phyloP scores from a whole-genome alignment of 345 rosid genomes.

The Garcia nutans region DNA sequence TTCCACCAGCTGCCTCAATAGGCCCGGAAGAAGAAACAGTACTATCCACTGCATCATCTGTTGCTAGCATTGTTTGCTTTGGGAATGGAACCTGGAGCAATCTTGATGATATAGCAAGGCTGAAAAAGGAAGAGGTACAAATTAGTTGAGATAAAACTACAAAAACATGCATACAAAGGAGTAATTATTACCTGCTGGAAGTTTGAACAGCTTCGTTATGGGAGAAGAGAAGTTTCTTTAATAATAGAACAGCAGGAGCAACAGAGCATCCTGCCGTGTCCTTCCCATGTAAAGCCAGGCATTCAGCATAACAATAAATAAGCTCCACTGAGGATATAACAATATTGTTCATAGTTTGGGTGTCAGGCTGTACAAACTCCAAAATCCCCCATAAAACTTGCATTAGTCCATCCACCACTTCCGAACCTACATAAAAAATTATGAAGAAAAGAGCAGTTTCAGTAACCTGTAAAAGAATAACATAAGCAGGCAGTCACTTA shows the following conservation, averaged over 20 bases:
- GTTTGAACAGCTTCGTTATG: slow-evolving; percentile 86
- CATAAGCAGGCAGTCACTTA: background rate
- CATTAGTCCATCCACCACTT: slow-evolving; percentile 90
- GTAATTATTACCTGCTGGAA: slow-evolving; percentile 80
- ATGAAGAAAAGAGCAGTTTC: slow-evolving; percentile 19
- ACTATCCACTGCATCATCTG: slow-evolving; percentile 76
- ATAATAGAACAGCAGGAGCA: slow-evolving; percentile 78
- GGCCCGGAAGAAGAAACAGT: slow-evolving; percentile 54
- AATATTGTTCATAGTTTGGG: slow-evolving; percentile 87
- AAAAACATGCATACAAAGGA: slow-evolving; percentile 13
- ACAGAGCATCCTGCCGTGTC: slow-evolving; percentile 61
- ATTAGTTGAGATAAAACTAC: slow-evolving; percentile 18
- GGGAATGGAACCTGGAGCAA: slow-evolving; percentile 99
- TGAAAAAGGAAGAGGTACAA: slow-evolving; percentile 36
- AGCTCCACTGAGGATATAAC: slow-evolving; percentile 91
- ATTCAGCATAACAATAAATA: slow-evolving; percentile 92
- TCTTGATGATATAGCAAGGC: slow-evolving; percentile 97
- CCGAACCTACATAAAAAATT: slow-evolving; percentile 54
- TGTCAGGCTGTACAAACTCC: slow-evolving; percentile 87
- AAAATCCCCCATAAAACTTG: slow-evolving; percentile 95
- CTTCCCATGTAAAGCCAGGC: slow-evolving; percentile 79
- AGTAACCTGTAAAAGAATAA: slow-evolving; percentile 12
- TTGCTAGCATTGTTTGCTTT: slow-evolving; percentile 81
- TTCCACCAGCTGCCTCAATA: slow-evolving; percentile 59
- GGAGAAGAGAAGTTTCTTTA: slow-evolving; percentile 80